Conservation (phyloP, 176 grass and related monocot genomes). For the Aegilops sharonensis region DNA sequence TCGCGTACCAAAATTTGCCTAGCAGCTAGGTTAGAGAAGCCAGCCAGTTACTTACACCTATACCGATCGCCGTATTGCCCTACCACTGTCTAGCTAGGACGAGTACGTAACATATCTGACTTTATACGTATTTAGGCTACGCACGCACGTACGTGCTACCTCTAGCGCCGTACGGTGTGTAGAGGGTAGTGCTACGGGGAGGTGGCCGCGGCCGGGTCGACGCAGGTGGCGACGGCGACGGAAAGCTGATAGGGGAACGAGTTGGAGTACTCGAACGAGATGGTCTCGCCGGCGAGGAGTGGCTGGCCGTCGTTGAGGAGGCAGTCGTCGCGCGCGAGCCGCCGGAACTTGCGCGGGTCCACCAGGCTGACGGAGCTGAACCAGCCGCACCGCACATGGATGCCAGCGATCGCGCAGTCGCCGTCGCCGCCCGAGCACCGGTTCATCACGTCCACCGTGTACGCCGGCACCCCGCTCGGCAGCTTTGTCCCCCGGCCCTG, state of each 20-base stretch:
- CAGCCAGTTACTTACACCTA: background rate
- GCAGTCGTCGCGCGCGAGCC: conserved; percentile 70
- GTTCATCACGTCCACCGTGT: conserved; percentile 87
- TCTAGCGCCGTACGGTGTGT: conserved; percentile 7
- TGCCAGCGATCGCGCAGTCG: conserved; percentile 49
- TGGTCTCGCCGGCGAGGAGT: conserved; percentile 48
- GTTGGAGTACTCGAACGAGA: conserved; percentile 94
- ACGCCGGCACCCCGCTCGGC: conserved; percentile 45
- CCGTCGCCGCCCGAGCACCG: conserved; percentile 30
- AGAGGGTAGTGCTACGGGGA: background rate
- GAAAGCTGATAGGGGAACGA: conserved; percentile 58
- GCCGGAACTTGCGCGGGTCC: conserved; percentile 76
- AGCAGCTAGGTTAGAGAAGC: background rate
- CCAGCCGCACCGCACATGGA: conserved; percentile 91
- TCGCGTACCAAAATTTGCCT: background rate
- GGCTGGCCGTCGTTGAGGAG: conserved; percentile 82
- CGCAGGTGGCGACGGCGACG: conserved; percentile 46
- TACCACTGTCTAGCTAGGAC: background rate
- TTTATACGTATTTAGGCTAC: background rate
- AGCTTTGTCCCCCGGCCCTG: conserved; percentile 24
- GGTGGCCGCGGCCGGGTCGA: conserved; percentile 13
- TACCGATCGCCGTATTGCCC: background rate
- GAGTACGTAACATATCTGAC: background rate
- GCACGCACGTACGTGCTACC: background rate
- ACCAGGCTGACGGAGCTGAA: conserved; percentile 85